phyloP scores from a whole-genome alignment of 2,329 filamentous ascomycete genomes.

The Cladorrhinum sp. region DNA sequence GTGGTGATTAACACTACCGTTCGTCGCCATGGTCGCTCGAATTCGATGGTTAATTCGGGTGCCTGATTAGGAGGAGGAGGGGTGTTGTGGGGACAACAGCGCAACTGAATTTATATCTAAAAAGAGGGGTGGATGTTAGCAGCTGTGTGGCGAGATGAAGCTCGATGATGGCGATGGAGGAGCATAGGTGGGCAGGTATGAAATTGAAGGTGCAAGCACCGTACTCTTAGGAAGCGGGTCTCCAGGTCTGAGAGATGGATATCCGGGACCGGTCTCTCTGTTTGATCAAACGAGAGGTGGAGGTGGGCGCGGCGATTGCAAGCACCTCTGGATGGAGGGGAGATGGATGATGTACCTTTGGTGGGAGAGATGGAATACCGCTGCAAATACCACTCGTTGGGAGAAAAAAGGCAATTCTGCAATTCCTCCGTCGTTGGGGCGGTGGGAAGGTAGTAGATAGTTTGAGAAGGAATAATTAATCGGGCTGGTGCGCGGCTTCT shows the following conservation, averaged over 20 bases:
- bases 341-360: not conserved
- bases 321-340: not conserved
- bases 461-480: conserved; percentile 11
- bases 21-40: conserved; percentile 50
- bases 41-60: not conserved
- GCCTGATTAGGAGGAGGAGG: not conserved
- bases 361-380: not conserved
- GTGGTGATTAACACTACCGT: conserved; percentile 50
- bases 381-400: not conserved
- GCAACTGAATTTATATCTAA: conserved; percentile 4
- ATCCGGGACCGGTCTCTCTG: not conserved
- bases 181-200: not conserved
- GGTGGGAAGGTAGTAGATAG: not conserved
- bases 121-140: conserved; percentile 1
- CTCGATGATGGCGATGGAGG: not conserved
- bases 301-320: not conserved
- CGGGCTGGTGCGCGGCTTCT: conserved; percentile 15
- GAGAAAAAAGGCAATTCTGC: not conserved
- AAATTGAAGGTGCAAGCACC: not conserved
- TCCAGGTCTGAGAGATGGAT: not conserved
- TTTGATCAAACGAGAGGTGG: not conserved
- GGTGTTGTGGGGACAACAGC: not conserved
- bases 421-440: not conserved
- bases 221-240: conserved; percentile 4
- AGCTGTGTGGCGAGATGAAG: conserved; percentile 3